These are phyloP conservation scores for Pythium guiyangense DNA, from an alignment of 352 stramenopile species.

Conservation along the genomic window DNA sequence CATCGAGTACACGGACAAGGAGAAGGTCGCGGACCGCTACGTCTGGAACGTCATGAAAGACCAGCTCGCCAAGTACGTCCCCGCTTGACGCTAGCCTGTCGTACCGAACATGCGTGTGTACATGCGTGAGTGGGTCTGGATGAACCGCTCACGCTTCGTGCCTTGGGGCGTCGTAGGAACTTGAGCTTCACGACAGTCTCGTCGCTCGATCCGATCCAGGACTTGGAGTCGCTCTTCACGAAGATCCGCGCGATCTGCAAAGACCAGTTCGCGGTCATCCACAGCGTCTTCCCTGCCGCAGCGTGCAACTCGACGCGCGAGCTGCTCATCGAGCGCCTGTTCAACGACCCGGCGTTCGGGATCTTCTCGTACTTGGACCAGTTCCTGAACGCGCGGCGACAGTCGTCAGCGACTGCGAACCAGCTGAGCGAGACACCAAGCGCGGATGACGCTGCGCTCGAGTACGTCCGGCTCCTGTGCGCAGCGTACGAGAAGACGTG, in stretches of 20 bases:
- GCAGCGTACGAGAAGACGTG: constrained; percentile 64
- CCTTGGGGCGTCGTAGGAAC: constrained; percentile 7
- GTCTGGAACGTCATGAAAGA: constrained; percentile 86
- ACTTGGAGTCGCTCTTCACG: constrained; percentile 53
- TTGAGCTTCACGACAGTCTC: constrained; percentile 15
- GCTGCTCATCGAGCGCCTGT: constrained; percentile 62
- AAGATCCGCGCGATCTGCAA: constrained; percentile 61
- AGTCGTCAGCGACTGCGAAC: constrained; percentile 11
- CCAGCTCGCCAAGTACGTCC: constrained; percentile 39
- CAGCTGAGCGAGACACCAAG: neutral
- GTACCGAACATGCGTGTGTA: too few relatives aligned
- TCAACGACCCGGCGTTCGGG: constrained; percentile 76
- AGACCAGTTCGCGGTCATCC: constrained; percentile 66
- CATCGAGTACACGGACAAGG: constrained; percentile 80
- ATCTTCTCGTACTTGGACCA: constrained; percentile 75
- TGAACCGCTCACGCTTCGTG: neutral
- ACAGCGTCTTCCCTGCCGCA: constrained; percentile 44
- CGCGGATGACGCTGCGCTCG: constrained; percentile 19
- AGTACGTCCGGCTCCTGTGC: constrained; percentile 64
- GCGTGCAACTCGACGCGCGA: constrained; percentile 49
- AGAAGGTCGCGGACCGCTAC: constrained; percentile 77
- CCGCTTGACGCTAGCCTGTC: neutral
- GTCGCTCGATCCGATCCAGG: constrained; percentile 55
- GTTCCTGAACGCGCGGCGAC: constrained; percentile 38
- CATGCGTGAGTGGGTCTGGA: neutral